Percentiles rank a stretch among this genome's conserved stretches.
Conservation (phyloP, 1,139 yeast genomes). For the Saccharomyces pastorianus region DNA sequence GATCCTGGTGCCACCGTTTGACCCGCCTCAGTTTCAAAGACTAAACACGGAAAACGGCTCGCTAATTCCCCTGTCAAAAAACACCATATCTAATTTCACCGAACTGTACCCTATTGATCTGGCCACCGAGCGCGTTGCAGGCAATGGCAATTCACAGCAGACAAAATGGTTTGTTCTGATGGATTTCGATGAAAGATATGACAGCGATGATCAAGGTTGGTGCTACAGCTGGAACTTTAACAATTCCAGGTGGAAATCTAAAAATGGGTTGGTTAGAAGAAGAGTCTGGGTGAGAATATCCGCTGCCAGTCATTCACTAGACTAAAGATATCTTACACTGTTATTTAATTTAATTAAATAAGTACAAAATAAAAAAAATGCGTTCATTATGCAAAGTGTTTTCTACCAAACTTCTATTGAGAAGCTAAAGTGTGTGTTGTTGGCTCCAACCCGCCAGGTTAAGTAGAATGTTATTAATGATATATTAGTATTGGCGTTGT, state of each 20-base stretch:
- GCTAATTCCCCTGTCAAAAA: neutral
- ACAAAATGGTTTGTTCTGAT: conserved; percentile 58
- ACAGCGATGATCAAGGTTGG: conserved; percentile 69
- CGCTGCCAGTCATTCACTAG: neutral
- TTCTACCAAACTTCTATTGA: no score
- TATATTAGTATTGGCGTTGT: neutral
- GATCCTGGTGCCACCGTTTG: conserved; percentile 37
- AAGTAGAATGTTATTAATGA: neutral
- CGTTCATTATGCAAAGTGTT: neutral
- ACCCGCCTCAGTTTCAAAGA: conserved; percentile 41
- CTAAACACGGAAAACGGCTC: conserved; percentile 24
- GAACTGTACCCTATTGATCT: conserved; percentile 17
- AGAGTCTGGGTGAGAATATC: conserved; percentile 50
- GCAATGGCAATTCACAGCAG: conserved; percentile 37
- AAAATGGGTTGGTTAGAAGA: conserved; percentile 48
- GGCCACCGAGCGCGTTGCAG: conserved; percentile 2
- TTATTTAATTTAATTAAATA: neutral
- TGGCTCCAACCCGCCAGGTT: neutral
- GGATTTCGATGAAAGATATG: conserved; percentile 39
- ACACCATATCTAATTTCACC: conserved; percentile 6
- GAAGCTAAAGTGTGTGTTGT: no score
- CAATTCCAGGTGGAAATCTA: conserved; percentile 52
- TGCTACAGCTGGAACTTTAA: conserved; percentile 46
- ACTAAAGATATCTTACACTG: neutral
- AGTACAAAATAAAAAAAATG: neutral